These are phyloP conservation scores for Smittium culicis DNA, from an alignment of 371 early-diverging fungal genomes.

Conservation along the genomic window DNA sequence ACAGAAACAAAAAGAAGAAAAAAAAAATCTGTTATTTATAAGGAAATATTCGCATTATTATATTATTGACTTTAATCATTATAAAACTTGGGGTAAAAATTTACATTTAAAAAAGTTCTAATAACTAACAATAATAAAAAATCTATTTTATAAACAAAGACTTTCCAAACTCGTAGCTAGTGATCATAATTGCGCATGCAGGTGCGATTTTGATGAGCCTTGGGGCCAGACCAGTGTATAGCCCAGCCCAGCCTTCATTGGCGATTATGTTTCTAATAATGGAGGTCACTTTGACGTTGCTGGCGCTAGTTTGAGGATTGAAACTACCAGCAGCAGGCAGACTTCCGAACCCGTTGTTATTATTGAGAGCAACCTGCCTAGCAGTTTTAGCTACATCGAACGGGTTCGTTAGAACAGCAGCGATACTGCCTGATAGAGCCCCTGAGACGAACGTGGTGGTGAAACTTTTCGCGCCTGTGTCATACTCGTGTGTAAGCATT, in stretches of 20 bases:
- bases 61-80: no score
- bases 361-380: conserved; percentile 25
- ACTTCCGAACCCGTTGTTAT: conserved; percentile 2
- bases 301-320: neutral
- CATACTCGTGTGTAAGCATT: neutral
- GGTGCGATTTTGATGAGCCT: conserved; percentile 83
- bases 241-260: conserved; percentile 55
- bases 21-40: no score
- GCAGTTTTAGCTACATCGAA: conserved; percentile 93
- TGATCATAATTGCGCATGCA: conserved; percentile 93
- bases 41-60: no score
- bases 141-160: conserved; percentile 22
- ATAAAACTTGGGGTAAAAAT: no score
- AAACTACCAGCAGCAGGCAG: conserved; percentile 3
- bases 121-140: no score
- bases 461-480: conserved; percentile 5
- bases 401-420: conserved; percentile 79
- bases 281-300: neutral
- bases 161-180: conserved; percentile 62
- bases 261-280: conserved; percentile 41
- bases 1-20: no score
- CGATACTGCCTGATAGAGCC: conserved; percentile 61
- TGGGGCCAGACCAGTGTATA: conserved; percentile 60
- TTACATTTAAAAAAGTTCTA: no score
- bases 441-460: conserved; percentile 36